Conservation (phyloP, 768 basidiomycete species). For the Fibroporia radiculosa region DNA sequence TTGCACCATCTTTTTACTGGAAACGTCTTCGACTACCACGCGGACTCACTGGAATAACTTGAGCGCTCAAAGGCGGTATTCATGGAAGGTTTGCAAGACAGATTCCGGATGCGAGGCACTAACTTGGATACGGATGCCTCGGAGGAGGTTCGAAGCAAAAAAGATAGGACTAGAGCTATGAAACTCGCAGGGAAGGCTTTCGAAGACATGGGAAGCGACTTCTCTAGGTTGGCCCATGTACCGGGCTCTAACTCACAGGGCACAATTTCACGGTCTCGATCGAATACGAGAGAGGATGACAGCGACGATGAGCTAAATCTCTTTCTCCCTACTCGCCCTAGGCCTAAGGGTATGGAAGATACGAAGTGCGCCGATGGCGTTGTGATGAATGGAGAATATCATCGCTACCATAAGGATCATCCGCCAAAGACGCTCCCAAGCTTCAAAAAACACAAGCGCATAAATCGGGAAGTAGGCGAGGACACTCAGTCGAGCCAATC, state of each 20-base stretch:
- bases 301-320: constrained; percentile 18
- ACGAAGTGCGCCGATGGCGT: background rate
- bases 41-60: too few species aligned
- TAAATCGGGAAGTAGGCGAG: too few species aligned
- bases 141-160: constrained; percentile 4
- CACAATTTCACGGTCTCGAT: background rate
- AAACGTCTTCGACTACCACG: too few species aligned
- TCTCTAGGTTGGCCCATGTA: background rate
- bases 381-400: constrained; percentile 10
- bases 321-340: background rate
- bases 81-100: constrained; percentile 8
- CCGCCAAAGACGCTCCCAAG: constrained; percentile 7
- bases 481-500: background rate
- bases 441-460: constrained; percentile 18
- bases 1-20: too few species aligned
- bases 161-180: background rate
- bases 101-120: constrained; percentile 7
- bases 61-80: too few species aligned
- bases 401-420: constrained; percentile 6
- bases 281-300: background rate
- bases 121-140: constrained; percentile 14
- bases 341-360: background rate
- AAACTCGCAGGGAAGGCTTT: background rate
- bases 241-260: background rate
- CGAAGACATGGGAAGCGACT: constrained; percentile 19